Evolutionary conservation across 2,329 filamentous ascomycete genomes (phyloP).

Genomic region (Aspergillus neoniger): DNA sequence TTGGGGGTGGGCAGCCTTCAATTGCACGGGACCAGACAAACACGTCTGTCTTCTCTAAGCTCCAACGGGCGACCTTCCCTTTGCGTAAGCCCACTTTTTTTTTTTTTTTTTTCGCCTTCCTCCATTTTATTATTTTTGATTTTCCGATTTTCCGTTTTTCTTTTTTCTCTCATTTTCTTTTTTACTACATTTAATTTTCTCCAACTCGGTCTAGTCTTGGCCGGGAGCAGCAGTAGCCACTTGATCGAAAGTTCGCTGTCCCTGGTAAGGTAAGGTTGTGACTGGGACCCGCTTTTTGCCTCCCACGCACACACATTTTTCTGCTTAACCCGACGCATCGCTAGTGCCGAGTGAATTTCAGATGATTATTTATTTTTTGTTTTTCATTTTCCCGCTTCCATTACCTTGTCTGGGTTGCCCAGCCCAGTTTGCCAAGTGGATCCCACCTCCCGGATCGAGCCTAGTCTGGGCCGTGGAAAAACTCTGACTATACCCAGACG

Average conservation of each 20-base stretch:
- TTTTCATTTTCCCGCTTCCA: constrained; percentile 8
- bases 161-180: constrained; percentile 14
- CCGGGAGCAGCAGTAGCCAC: constrained; percentile 26
- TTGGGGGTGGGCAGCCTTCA: constrained; percentile 29
- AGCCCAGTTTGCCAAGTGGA: constrained; percentile 15
- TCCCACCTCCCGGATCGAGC: constrained; percentile 10
- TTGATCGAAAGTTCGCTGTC: constrained; percentile 20
- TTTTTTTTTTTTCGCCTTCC: constrained; percentile 21
- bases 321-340: constrained; percentile 25
- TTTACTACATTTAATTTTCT: constrained; percentile 7
- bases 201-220: constrained; percentile 14
- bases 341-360: constrained; percentile 14
- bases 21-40: constrained; percentile 32
- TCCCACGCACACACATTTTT: constrained; percentile 20
- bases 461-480: constrained; percentile 19
- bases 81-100: constrained; percentile 30
- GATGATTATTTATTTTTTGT: constrained; percentile 16
- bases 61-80: constrained; percentile 34
- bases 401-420: constrained; percentile 18
- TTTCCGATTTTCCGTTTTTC: constrained; percentile 12
- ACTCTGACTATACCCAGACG: constrained; percentile 23
- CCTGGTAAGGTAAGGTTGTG: constrained; percentile 19
- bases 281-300: constrained; percentile 14
- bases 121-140: constrained; percentile 8
- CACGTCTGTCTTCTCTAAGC: constrained; percentile 27